Base-by-base conservation (phyloP, 345 rosid species). In the Jatropha curcas region DNA sequence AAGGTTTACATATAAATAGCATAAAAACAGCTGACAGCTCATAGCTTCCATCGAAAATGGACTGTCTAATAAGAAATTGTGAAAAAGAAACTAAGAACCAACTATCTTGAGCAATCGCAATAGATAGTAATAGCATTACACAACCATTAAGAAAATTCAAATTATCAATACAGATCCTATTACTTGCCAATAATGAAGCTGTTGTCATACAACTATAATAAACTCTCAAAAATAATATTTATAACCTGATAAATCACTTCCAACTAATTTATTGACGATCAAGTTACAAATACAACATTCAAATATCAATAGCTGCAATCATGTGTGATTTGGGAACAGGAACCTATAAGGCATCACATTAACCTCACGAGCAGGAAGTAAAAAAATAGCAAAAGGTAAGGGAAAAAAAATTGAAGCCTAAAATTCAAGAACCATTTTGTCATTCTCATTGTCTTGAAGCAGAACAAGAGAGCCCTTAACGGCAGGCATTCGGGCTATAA, bases 251-350 rank as follows among this genome's bases (percentile, higher is more conserved):
- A 43, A 65, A 72, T 63, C 71, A 34, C 57, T 74, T 81, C 65
- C 66, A 53, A 71, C 56, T 68, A 68, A 63, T 69, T 87, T 81
- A 81, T 83, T 84, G 77, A 60, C 11, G 52, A 65, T 71, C 67
- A 74, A 68, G 53, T 71, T 74, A 75, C 68, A 79, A 77, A 65
- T 68, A 76, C 66, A 76, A 28, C 75, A 78, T 70, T 31, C 75
- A 72, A 60, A 71, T 73, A 81, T 68, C 70, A 80, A 74, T 58
- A 64, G 60, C 43, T 63, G 61, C 65, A 79, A 77, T 63, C 53
- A 60, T 39, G 68, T 55, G 57, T 37, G 57, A 67, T 71, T 60
- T 55, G 45, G 71, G 55, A 53, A 70, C 75, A 70, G 41, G 53
- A 65, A 14, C 60, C 70, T 65, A 7, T 37, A 60, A 59, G 25